A percentile compares a stretch with the other conserved stretches of the same genome.
Conservation (phyloP, 495 filamentous ascomycete genomes). For the Margaritispora aquatica region DNA sequence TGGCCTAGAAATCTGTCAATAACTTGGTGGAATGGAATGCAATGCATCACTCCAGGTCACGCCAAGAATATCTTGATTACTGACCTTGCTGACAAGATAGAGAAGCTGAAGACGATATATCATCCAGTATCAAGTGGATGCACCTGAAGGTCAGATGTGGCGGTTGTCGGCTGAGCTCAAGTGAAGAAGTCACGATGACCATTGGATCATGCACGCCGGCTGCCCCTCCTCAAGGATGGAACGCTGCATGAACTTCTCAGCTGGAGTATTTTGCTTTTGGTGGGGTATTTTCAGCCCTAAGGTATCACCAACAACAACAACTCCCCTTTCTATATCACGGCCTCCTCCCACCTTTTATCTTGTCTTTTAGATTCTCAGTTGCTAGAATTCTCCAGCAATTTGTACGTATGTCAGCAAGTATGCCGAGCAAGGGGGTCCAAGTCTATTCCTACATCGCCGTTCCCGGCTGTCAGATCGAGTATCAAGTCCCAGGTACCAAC, state of each 20-base stretch:
- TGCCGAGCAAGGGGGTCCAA: constrained; percentile 47
- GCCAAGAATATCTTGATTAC: too few relatives aligned
- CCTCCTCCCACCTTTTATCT: not conserved
- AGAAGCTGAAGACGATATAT: too few relatives aligned
- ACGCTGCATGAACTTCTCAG: not conserved
- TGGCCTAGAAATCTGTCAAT: too few relatives aligned
- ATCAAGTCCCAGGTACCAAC: constrained; percentile 36
- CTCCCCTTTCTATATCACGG: not conserved
- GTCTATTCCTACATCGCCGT: constrained; percentile 42
- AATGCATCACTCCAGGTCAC: too few relatives aligned
- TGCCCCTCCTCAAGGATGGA: not conserved
- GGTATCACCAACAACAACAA: too few relatives aligned
- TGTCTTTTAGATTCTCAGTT: not conserved
- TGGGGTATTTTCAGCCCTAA: not conserved
- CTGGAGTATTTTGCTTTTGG: not conserved
- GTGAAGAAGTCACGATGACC: not conserved
- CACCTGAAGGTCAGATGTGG: not conserved
- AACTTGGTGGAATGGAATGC: too few relatives aligned
- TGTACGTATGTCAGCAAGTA: constrained; percentile 26
- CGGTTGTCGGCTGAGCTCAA: not conserved
- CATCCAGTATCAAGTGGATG: not conserved
- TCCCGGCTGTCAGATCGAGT: constrained; percentile 35
- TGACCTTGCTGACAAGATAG: too few relatives aligned
- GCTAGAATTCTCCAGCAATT: not conserved
- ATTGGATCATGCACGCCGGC: not conserved